phyloP scores from a whole-genome alignment of 2,329 filamentous ascomycete species.

The Pyricularia sp. region DNA sequence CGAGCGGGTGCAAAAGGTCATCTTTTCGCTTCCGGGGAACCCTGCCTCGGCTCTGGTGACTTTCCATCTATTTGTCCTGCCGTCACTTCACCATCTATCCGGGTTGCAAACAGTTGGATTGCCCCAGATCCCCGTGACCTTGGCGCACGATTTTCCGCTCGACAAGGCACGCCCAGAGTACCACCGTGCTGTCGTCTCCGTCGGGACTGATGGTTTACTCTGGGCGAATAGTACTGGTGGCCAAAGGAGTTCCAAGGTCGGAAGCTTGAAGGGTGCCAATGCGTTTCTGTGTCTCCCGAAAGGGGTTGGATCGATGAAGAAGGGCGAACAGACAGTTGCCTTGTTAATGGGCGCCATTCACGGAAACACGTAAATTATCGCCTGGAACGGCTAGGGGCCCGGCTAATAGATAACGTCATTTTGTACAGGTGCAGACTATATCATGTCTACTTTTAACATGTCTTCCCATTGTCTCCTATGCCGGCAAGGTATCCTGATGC shows the following conservation, averaged over 20 bases:
- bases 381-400: neutral
- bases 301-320: conserved; percentile 48
- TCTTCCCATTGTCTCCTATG: neutral
- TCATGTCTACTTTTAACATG: neutral
- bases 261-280: conserved; percentile 81
- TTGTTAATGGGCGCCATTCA: conserved; percentile 55
- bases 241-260: conserved; percentile 80
- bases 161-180: conserved; percentile 77
- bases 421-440: neutral
- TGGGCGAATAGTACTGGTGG: conserved; percentile 73
- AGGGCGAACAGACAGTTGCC: conserved; percentile 62
- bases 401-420: neutral
- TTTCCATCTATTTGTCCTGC: conserved; percentile 86
- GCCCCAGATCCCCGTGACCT: conserved; percentile 54
- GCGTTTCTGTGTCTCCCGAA: conserved; percentile 65
- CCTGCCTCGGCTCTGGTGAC: conserved; percentile 88
- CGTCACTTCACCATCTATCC: conserved; percentile 63
- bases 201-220: conserved; percentile 52
- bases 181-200: conserved; percentile 66
- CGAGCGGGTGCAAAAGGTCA: conserved; percentile 48
- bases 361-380: conserved; percentile 7
- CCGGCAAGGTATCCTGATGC: neutral
- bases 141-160: conserved; percentile 60
- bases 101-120: conserved; percentile 58
- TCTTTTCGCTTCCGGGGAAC: conserved; percentile 90